Conservation (phyloP, 768 basidiomycete species). For the Mrakia frigida region DNA sequence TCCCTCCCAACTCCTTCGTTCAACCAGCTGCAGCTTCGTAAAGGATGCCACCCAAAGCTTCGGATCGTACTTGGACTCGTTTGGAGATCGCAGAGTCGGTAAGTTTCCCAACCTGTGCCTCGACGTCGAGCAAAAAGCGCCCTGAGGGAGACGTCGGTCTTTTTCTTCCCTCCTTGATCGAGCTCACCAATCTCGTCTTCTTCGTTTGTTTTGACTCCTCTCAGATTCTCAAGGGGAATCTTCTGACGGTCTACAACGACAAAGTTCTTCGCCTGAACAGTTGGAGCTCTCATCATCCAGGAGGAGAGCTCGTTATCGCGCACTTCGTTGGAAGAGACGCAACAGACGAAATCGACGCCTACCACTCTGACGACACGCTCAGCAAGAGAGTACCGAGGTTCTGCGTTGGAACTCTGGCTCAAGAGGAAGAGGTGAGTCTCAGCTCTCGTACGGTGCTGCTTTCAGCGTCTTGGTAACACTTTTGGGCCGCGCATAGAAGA, state of each 20-base stretch:
- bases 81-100: constrained; percentile 1
- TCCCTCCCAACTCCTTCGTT: not conserved
- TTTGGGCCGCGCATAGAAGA: not conserved
- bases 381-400: constrained; percentile 50
- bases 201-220: not conserved
- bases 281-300: constrained; percentile 87
- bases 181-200: not conserved
- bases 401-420: constrained; percentile 28
- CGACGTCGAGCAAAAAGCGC: not conserved
- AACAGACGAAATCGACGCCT: constrained; percentile 88
- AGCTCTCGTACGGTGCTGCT: not conserved
- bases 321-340: constrained; percentile 93
- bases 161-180: not conserved
- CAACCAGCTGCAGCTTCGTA: not conserved
- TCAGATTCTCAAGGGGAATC: constrained; percentile 26
- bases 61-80: constrained; percentile 6
- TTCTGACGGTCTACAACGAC: constrained; percentile 33
- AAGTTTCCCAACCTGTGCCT: not conserved
- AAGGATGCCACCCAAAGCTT: not conserved
- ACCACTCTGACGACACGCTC: constrained; percentile 61
- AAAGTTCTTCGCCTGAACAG: constrained; percentile 41
- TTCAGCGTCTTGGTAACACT: not conserved
- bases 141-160: not conserved
- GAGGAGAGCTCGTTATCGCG: constrained; percentile 77
- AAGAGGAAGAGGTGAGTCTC: not conserved